phyloP scores from a whole-genome alignment of 352 stramenopile genomes.

The Plasmopara muralis region DNA sequence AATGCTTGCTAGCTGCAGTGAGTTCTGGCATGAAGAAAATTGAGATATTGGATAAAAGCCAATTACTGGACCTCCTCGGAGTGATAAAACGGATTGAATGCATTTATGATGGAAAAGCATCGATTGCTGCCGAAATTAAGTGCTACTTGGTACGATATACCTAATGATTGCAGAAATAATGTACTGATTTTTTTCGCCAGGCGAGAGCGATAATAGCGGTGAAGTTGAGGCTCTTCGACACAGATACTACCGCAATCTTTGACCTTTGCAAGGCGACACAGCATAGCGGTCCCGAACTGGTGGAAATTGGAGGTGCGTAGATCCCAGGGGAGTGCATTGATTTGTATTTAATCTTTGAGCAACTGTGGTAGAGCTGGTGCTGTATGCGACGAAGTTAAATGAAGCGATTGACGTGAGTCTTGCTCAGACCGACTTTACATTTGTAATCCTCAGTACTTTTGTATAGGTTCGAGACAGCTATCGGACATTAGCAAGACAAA shows the following conservation, averaged over 20 bases:
- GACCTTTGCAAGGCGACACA: constrained; percentile 44
- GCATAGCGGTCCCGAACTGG: constrained; percentile 26
- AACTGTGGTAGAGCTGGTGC: constrained; percentile 40
- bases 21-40: constrained; percentile 48
- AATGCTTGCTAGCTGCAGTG: constrained; percentile 57
- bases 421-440: not conserved
- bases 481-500: constrained; percentile 36
- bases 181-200: constrained; percentile 17
- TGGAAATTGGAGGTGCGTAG: constrained; percentile 46
- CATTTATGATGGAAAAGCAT: constrained; percentile 9
- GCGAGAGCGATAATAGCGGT: constrained; percentile 40
- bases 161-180: constrained; percentile 2
- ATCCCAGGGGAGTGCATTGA: not conserved
- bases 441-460: constrained; percentile 2
- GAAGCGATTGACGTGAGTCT: constrained; percentile 35
- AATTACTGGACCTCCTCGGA: constrained; percentile 33
- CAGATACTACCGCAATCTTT: constrained; percentile 44
- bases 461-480: constrained; percentile 48
- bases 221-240: constrained; percentile 55
- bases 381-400: constrained; percentile 48
- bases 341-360: not conserved
- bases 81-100: constrained; percentile 36
- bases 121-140: constrained; percentile 13
- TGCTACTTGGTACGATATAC: constrained; percentile 31
- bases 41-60: constrained; percentile 33